Conservation (phyloP, 805 yeast species). For the Hemisphaericaspora nanyangensis region DNA sequence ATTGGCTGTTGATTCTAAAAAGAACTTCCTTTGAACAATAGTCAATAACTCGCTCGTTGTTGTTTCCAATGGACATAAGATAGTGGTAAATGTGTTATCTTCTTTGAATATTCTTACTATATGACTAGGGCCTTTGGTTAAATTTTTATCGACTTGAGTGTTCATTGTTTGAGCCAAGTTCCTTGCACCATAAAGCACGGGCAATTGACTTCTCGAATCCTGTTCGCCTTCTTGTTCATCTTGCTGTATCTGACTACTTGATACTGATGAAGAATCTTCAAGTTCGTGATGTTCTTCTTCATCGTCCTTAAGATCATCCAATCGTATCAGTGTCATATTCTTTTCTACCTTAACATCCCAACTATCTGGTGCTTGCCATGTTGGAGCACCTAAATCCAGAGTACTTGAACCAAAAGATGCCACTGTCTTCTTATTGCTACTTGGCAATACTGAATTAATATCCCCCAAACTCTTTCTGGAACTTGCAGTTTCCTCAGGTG, state of each 20-base stretch:
- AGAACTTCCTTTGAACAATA: slow-evolving; percentile 72
- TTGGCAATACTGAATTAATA: neutral
- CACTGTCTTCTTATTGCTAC: neutral
- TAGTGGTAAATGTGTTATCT: slow-evolving; percentile 81
- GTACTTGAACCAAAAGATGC: neutral
- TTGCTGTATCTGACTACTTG: neutral
- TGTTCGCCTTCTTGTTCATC: neutral
- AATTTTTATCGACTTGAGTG: slow-evolving; percentile 7
- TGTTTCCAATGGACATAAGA: slow-evolving; percentile 75
- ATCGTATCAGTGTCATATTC: neutral
- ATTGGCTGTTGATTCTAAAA: slow-evolving; percentile 64
- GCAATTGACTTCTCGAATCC: slow-evolving; percentile 18
- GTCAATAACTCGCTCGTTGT: slow-evolving; percentile 72
- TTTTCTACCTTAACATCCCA: slow-evolving; percentile 40
- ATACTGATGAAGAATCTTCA: neutral
- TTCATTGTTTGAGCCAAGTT: slow-evolving; percentile 15
- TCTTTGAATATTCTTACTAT: slow-evolving; percentile 74
- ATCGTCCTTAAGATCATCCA: neutral
- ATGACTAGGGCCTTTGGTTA: slow-evolving; percentile 32
- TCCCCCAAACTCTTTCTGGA: neutral
- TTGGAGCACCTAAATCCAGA: neutral
- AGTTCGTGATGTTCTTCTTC: neutral
- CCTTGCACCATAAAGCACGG: slow-evolving; percentile 32
- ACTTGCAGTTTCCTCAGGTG: neutral
- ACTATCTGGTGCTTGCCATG: slow-evolving; percentile 46